Evolutionary conservation across 1,284 basidiomycete species (phyloP), one percentile per base, ranked within the genome.

Genomic region (Austroboletus niveus): DNA sequence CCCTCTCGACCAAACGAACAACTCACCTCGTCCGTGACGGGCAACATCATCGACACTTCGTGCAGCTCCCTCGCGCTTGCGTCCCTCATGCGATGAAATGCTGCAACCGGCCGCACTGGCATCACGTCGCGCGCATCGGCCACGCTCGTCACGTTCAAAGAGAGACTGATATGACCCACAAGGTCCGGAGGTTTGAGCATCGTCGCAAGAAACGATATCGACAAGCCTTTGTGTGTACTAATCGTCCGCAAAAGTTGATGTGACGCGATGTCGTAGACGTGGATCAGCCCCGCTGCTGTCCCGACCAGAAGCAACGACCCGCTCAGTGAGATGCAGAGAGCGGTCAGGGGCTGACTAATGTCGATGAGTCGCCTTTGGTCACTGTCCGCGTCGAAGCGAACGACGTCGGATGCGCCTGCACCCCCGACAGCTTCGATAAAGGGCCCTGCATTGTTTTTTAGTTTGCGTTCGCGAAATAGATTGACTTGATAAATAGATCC

Each of bases 221-320:
- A 74, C 47, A 81, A 72, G 11, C 86, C 88, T 56, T 86, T 89
- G 72, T 79, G 84, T 4, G 85, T 77, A 2, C 82, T 77, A 57
- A 97, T 82, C 15, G 87, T 88, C 34, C 92, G 87, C 29, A 96
- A 75, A 31, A 87, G 82, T 66, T 98, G 94, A 61, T 95, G 91
- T 1, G 95, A 96, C 1, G 89, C 84, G 34, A 96, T 81, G 57
- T 97, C 89, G 64, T 95, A 92, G 30, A 94, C 68, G 53, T 90
- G 82, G 45, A 98, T 82, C n/a, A 84, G 70, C 8, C 92, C 93
- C 0, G 78, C 71, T 3, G 77, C 66, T 0, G 91, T 92, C 12
- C 92, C 92, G 24, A 82, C 81, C 15, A 95, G 71, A 32, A 95
- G 80, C 31, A 88, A 76, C 1, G 94, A 94, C 34, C 96, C 82